Base-by-base conservation (phyloP, 2,329 filamentous ascomycete species). In the Bipolaris bicolor region DNA sequence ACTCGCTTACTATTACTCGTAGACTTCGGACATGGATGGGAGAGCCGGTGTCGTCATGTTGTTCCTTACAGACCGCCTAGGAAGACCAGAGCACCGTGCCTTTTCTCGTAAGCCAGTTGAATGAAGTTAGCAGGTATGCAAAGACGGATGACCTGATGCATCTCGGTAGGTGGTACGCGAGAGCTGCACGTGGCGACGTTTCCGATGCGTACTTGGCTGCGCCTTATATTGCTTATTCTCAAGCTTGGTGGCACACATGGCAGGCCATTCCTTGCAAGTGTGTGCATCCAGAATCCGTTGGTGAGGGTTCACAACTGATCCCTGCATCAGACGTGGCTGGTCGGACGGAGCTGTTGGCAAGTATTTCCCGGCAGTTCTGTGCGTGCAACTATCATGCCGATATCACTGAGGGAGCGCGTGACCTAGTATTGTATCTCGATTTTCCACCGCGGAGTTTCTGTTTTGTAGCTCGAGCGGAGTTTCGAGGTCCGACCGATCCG, bases 1-100 rank as follows among this genome's bases (percentile, higher is more conserved):
- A 39, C 46, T 49, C 46, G 46, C 46, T 20, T 49, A 15, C 18
- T 34, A 31, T 31, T 4, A 31, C 29, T 13, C 11, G 29, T 31
- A 26, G n/a, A 18, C 33, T 24, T 40, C 55, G 51, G 55, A 46
- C 26, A 46, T 46, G 33, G 13, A 16, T 58, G n/a, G 55, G 54
- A 58, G 54, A 53, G 49, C 58, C 55, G 58, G 34, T 36, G 33
- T 55, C 6, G 41, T 36, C 43, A 46, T 49, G 58, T 37, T 49
- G 16, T 39, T 43, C 34, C 1, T 45, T 26, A 36, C 40, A 9
- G 20, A 36, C 36, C 10, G 33, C 39, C 45, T 9, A 37, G n/a
- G 18, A 46, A 7, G 40, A 36, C 29, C 16, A 31, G 47, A 48
- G 24, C n/a, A 29, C 41, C 41, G 15, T 36, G 16, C n/a, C 20